These are phyloP conservation scores for Plantago ovata DNA, from an alignment of 257 asterid species.

Conservation along the genomic window DNA sequence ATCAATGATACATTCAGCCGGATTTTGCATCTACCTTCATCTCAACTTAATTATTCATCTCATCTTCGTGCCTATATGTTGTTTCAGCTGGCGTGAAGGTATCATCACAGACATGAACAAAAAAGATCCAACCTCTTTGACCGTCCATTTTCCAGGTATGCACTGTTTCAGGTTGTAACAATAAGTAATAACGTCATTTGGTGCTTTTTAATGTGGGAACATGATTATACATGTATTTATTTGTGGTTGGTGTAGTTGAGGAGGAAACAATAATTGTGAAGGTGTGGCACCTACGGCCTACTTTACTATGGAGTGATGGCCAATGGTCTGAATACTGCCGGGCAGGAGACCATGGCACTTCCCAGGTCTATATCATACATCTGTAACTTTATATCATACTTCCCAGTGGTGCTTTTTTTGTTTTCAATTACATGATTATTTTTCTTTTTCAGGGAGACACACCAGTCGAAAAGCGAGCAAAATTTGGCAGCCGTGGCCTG, in stretches of 20 bases:
- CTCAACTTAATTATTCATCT: slow-evolving; percentile 9
- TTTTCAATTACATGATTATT: slow-evolving; percentile 14
- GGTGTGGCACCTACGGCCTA: slow-evolving; percentile 83
- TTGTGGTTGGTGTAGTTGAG: slow-evolving; percentile 40
- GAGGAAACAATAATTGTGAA: slow-evolving; percentile 57
- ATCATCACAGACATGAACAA: slow-evolving; percentile 61
- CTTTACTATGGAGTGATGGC: slow-evolving; percentile 71
- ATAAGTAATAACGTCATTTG: not conserved
- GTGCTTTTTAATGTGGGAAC: slow-evolving; percentile 18
- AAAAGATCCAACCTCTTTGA: slow-evolving; percentile 56
- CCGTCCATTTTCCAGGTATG: slow-evolving; percentile 81
- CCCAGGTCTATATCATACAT: slow-evolving; percentile 45
- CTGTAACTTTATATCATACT: not conserved
- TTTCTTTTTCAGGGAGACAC: slow-evolving; percentile 70
- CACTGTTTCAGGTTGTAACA: slow-evolving; percentile 12
- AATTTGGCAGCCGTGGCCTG: slow-evolving; percentile 43
- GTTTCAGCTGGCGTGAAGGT: slow-evolving; percentile 94
- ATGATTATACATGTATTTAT: slow-evolving; percentile 9
- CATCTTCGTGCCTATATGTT: slow-evolving; percentile 17
- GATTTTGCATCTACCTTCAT: slow-evolving; percentile 8
- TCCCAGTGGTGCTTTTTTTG: slow-evolving; percentile 1
- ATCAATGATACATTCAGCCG: not conserved
- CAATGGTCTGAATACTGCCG: slow-evolving; percentile 80
- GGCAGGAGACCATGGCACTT: slow-evolving; percentile 39
- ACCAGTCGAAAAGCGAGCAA: slow-evolving; percentile 69